These are phyloP conservation scores for Solanum sitiens DNA, from an alignment of 257 asterid species.

Conservation along the genomic window DNA sequence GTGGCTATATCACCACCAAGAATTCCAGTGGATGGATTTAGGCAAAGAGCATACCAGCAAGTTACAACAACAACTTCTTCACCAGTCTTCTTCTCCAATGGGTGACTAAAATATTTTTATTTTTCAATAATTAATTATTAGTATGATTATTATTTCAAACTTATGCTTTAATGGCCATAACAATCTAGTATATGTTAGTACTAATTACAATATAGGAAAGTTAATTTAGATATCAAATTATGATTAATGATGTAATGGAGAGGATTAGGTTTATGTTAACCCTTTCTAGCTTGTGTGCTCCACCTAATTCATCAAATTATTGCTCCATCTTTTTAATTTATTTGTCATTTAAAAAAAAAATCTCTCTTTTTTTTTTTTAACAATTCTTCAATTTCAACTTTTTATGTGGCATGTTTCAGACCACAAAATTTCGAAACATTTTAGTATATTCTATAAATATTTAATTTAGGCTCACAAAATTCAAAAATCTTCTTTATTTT, in stretches of 20 bases:
- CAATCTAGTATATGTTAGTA: neutral
- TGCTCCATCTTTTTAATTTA: neutral
- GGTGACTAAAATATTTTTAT: constrained; percentile 5
- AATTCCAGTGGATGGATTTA: constrained; percentile 58
- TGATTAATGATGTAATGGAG: neutral
- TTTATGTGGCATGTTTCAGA: neutral
- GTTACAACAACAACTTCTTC: constrained; percentile 34
- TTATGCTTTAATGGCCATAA: neutral
- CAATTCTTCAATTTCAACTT: neutral
- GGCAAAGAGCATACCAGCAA: constrained; percentile 34
- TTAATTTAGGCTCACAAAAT: neutral
- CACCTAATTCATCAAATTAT: neutral
- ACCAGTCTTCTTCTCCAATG: constrained; percentile 41
- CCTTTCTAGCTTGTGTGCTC: neutral
- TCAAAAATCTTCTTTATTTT: neutral
- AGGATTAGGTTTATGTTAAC: neutral
- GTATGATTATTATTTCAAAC: neutral
- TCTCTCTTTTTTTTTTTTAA: neutral
- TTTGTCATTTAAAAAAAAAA: neutral
- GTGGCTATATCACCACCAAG: constrained; percentile 73
- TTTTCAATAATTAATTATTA: neutral
- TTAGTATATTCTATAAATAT: neutral
- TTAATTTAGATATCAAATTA: neutral
- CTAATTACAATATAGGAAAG: neutral
- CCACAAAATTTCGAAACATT: too few relatives aligned